Base-by-base conservation (phyloP, 768 basidiomycete genomes). In the Termitomyces sp. region DNA sequence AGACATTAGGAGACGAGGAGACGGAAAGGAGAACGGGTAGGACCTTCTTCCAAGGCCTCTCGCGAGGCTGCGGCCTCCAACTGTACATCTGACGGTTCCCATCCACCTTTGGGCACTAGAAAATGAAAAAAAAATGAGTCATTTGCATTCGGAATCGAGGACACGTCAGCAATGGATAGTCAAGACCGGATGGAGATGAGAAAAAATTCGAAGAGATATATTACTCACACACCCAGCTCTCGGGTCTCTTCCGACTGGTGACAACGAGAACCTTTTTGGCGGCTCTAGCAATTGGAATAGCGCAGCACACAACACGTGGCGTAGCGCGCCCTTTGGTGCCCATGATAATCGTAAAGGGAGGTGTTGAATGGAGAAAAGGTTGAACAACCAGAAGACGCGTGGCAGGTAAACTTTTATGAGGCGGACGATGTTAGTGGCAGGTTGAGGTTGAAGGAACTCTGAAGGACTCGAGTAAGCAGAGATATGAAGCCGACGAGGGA, bases 1-100 rank as follows among this genome's bases (percentile, higher is more conserved):
- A 67, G 74, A 73, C 73, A 83, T 87, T 78, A 87, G 84, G 84
- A 83, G 79, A 73, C 75, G 80, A 80, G 77, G 78, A 77, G 81
- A 86, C 82, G 79, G 76, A 80, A 72, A 85, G 77, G 84, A 79
- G 84, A 81, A 81, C 77, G 84, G 84, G 83, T 85, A 84, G 84
- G 89, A 94, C 91, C 91, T 93, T 94, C 91, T 89, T 94, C 91
- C 72, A 88, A 79, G 75, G 91, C 91, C 84, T 94, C 91, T 72
- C 91, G 83, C 67, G 84, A 87, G 75, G 91, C 91, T 70, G 91
- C 91, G 75, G 84, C 86, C 79, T 92, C 90, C 66, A 93, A 76
- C 71, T 77, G 79, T 65, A 79, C 84, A 80, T 94, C 91, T 56
- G 86, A 79, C 63, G 83, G 75, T 73, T 94, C 91, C 86, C 86